A percentile compares a stretch with the other conserved stretches of the same genome.
Evolutionary conservation across 148 eudicot species (phyloP).

Genomic region (Fagopyrum tataricum): DNA sequence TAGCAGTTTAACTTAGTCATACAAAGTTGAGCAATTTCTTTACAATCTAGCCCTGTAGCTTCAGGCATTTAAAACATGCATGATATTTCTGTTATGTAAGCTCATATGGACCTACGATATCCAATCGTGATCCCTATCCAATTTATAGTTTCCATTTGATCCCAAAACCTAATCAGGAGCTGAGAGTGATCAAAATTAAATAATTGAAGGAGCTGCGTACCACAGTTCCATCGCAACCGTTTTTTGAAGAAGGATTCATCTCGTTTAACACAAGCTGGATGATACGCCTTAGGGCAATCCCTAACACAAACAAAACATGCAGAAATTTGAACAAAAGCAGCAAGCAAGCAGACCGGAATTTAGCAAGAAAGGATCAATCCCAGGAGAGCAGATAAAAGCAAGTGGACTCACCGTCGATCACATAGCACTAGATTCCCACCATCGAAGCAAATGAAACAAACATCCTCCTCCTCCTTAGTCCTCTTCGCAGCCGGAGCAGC

Average conservation of each 20-base stretch:
- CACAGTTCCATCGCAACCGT: conserved; percentile 67
- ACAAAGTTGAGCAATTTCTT: background rate
- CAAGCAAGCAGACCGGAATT: background rate
- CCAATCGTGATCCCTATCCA: background rate
- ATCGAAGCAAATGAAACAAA: conserved; percentile 87
- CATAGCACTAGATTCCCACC: conserved; percentile 85
- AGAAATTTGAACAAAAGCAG: background rate
- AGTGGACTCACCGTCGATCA: conserved; percentile 55
- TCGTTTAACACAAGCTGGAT: conserved; percentile 84
- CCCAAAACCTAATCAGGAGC: background rate
- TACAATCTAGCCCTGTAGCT: background rate
- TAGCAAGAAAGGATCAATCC: too few species aligned
- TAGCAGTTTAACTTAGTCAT: background rate
- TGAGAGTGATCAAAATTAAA: background rate
- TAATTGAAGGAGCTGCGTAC: conserved; percentile 31
- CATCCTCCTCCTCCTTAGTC: conserved; percentile 68
- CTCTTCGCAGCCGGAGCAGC: conserved; percentile 25
- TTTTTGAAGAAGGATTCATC: conserved; percentile 71
- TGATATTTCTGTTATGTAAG: background rate
- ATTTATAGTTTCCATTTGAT: background rate
- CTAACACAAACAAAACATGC: conserved; percentile 18
- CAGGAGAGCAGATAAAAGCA: background rate
- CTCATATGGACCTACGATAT: background rate
- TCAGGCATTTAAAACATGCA: conserved; percentile 3
- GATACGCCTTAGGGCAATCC: conserved; percentile 95